Evolutionary conservation across 768 basidiomycete species (phyloP), one percentile per base, ranked within the genome.

Genomic region (Pleurotus tuber-regium): DNA sequence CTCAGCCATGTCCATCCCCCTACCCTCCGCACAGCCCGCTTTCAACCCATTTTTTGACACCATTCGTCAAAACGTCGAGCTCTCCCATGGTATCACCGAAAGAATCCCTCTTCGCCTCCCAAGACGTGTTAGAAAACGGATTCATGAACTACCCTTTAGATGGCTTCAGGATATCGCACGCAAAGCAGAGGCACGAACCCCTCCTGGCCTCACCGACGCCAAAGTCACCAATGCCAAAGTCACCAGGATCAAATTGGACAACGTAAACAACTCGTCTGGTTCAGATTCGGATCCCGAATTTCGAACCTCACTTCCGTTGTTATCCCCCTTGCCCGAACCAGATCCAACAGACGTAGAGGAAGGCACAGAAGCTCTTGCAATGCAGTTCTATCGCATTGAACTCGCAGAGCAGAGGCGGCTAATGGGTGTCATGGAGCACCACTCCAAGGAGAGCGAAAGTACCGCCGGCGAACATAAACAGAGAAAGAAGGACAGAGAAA

Each of bases 21-120:
- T 31, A 9, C 33, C 50, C 35, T 11, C 31, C 24, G 4, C 54
- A 14, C 38, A 57, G 30, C 66, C 69, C 8, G 65, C 86, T 4
- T 83, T 76, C 58, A 98, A 96, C 64, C 96, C 96, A 8, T 98
- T 98, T 72, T 98, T 92, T 59, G 95, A 98, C 67, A 87, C 89
- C 60, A 89, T 98, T 59, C 84, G 89, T 31, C 90, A 93, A 68
- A 91, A 92, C 59, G 64, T 84, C 2, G 93, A 97, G 69, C 80
- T 97, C 19, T 80, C 85, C 2, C 73, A 83, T 28, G 82, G 83
- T 5, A 77, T 83, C 55, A 89, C 85, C 0, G 90, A 93, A 59
- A 86, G 89, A 28, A 95, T 96, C 30, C 84, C 90, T 11, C 81
- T 97, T 47, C 69, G 77, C 41, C 68, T 80, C 2, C 72, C 78